Conservation (phyloP, 23 red algal species). For the Gracilaria vermiculophylla region DNA sequence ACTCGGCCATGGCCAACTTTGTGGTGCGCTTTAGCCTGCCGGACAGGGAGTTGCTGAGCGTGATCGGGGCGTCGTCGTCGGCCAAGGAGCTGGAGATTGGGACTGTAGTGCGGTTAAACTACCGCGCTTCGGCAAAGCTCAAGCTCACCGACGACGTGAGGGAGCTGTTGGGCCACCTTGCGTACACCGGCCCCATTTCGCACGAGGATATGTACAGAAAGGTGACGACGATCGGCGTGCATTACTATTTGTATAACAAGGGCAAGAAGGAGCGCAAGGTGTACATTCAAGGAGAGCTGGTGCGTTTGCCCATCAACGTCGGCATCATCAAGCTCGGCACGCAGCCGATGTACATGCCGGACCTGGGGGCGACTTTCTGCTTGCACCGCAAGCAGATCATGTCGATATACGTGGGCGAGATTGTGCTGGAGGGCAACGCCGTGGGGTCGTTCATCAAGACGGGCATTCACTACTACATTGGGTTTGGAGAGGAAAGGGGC, state of each 20-base stretch:
- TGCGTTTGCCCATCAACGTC: conserved; percentile 41
- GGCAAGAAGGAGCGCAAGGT: conserved; percentile 67
- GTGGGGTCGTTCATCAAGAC: conserved; percentile 63
- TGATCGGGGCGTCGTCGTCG: conserved; percentile 28
- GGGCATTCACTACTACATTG: conserved; percentile 58
- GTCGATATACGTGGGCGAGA: conserved; percentile 59
- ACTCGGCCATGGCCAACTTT: conserved; percentile 67
- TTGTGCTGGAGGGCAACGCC: conserved; percentile 61
- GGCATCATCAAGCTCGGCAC: conserved; percentile 55
- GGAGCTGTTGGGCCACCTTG: conserved; percentile 55
- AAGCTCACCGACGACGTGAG: conserved; percentile 63
- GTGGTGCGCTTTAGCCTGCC: conserved; percentile 30
- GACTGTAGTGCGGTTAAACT: conserved; percentile 39
- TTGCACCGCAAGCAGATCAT: conserved; percentile 43
- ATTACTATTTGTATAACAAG: conserved; percentile 73
- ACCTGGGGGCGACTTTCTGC: conserved; percentile 34
- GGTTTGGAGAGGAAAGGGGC: conserved; percentile 59
- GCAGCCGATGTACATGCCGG: conserved; percentile 51
- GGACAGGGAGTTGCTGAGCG: neutral
- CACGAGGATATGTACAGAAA: conserved; percentile 61
- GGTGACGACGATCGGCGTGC: conserved; percentile 66
- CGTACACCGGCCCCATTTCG: conserved; percentile 60
- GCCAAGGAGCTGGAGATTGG: conserved; percentile 54
- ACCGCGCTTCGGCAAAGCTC: conserved; percentile 53
- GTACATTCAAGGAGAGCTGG: conserved; percentile 53